These are phyloP conservation scores for Penicillium sp. DNA, from an alignment of 2,329 filamentous ascomycete species.

Conservation along the genomic window DNA sequence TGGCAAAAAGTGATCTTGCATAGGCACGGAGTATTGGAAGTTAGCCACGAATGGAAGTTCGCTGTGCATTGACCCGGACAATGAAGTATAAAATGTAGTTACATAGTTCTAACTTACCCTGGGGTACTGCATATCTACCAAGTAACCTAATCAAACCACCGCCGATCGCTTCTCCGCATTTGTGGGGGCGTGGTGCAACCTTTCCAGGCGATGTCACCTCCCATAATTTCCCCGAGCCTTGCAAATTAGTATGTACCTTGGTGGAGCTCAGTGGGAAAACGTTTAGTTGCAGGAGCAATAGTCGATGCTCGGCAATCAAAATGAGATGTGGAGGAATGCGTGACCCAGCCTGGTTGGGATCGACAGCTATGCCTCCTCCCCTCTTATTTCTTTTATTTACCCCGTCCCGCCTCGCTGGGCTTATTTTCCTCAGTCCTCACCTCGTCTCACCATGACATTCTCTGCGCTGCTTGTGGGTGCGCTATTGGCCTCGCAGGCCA, in stretches of 20 bases:
- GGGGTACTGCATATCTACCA: neutral
- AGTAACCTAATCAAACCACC: neutral
- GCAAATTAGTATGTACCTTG: too few species aligned
- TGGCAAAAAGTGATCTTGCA: constrained; percentile 69
- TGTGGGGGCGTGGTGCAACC: constrained; percentile 23
- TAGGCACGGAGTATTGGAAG: neutral
- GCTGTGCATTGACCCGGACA: neutral
- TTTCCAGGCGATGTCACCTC: constrained; percentile 24
- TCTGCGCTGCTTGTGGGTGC: constrained; percentile 15
- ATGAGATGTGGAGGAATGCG: constrained; percentile 20
- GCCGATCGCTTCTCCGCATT: constrained; percentile 28
- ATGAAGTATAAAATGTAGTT: constrained; percentile 9
- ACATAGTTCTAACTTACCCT: neutral
- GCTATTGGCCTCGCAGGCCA: constrained; percentile 20
- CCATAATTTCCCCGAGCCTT: constrained; percentile 13
- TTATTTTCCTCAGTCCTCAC: neutral
- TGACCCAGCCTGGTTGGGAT: constrained; percentile 23
- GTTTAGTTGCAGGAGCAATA: too few species aligned
- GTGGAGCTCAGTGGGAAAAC: too few species aligned
- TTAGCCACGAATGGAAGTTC: constrained; percentile 4
- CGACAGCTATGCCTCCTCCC: constrained; percentile 19
- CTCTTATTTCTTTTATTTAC: constrained; percentile 27
- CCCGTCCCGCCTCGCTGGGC: neutral
- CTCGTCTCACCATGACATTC: constrained; percentile 14
- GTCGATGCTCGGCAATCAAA: neutral